These are phyloP conservation scores for Piper longum DNA, from an alignment of 164 flowering plant species.

Conservation along the genomic window DNA sequence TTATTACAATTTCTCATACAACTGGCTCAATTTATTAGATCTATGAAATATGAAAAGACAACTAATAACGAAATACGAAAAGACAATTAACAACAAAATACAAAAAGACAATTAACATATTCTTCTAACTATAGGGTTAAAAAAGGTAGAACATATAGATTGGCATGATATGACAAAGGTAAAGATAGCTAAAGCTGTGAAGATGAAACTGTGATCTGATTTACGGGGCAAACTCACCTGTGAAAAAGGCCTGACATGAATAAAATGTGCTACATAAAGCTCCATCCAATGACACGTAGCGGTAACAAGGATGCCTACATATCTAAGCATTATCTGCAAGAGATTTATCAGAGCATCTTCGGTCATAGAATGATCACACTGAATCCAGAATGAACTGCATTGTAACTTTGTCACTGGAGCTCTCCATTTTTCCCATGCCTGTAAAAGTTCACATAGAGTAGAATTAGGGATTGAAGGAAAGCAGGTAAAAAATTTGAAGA, in stretches of 20 bases:
- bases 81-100: too few relatives aligned
- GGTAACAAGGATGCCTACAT: slow-evolving; percentile 27
- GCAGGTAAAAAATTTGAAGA: background rate
- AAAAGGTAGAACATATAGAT: too few relatives aligned
- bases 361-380: slow-evolving; percentile 71
- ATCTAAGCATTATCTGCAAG: slow-evolving; percentile 84
- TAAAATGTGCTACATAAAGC: slow-evolving; percentile 61
- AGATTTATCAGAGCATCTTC: slow-evolving; percentile 59
- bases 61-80: too few relatives aligned
- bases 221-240: slow-evolving; percentile 40
- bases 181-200: too few relatives aligned
- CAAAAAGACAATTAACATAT: too few relatives aligned
- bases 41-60: too few relatives aligned
- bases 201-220: background rate
- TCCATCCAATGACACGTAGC: slow-evolving; percentile 88
- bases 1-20: too few relatives aligned
- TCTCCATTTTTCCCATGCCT: slow-evolving; percentile 99
- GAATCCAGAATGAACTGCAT: slow-evolving; percentile 76
- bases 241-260: slow-evolving; percentile 80
- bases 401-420: slow-evolving; percentile 73
- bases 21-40: too few relatives aligned
- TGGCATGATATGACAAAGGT: too few relatives aligned
- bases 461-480: background rate
- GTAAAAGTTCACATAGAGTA: background rate
- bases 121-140: too few relatives aligned